phyloP scores from a whole-genome alignment of 2,329 filamentous ascomycete species.

The Phialemonium atrogriseum region DNA sequence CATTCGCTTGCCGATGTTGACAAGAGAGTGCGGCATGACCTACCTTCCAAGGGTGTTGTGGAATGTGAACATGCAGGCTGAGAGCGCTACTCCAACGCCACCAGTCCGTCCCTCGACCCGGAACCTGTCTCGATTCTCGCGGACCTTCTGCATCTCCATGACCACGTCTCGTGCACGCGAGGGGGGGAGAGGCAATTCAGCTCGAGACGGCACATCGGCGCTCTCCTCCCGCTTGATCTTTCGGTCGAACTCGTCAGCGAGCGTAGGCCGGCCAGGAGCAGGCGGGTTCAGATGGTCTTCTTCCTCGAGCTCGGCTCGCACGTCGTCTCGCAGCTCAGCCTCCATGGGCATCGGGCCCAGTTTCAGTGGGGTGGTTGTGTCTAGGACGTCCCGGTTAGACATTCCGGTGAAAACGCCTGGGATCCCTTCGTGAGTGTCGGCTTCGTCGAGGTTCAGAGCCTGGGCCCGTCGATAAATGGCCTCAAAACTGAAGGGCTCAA shows the following conservation, averaged over 20 bases:
- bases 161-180: conserved; percentile 84
- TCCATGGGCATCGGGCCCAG: conserved; percentile 83
- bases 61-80: conserved; percentile 96
- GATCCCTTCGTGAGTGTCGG: conserved; percentile 57
- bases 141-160: conserved; percentile 89
- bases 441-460: conserved; percentile 54
- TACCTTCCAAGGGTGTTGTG: conserved; percentile 92
- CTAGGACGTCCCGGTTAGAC: conserved; percentile 51
- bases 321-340: conserved; percentile 69
- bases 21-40: conserved; percentile 19
- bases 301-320: conserved; percentile 79
- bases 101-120: conserved; percentile 78
- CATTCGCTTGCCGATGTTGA: conserved; percentile 11
- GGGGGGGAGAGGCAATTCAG: conserved; percentile 77
- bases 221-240: conserved; percentile 85
- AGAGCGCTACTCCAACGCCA: conserved; percentile 74
- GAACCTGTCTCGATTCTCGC: conserved; percentile 87
- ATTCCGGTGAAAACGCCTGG: conserved; percentile 55
- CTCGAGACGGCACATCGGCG: conserved; percentile 69
- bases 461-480: conserved; percentile 49
- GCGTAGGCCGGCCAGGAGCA: conserved; percentile 56
- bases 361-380: conserved; percentile 52
- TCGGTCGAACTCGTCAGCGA: conserved; percentile 82
- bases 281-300: conserved; percentile 75
- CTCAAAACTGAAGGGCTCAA: conserved; percentile 56